Conservation (phyloP, 257 asterid species). For the Avicennia marina region DNA sequence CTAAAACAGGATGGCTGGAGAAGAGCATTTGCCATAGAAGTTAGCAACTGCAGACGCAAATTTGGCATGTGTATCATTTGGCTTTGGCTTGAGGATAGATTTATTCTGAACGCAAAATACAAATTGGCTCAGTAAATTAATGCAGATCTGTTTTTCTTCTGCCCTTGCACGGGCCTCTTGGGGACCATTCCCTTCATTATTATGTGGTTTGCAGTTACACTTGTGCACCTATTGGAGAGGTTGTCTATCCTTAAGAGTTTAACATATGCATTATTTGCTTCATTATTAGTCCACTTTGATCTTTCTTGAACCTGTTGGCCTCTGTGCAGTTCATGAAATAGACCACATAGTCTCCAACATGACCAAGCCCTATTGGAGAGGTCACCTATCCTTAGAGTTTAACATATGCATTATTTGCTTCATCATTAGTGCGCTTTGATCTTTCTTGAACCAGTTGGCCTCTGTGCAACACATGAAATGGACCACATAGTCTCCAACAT, state of each 20-base stretch:
- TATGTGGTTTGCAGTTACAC: constrained; percentile 10
- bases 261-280: constrained; percentile 16
- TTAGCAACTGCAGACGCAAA: constrained; percentile 34
- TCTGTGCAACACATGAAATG: neutral
- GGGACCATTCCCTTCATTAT: constrained; percentile 32
- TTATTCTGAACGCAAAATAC: constrained; percentile 24
- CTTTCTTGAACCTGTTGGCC: constrained; percentile 1
- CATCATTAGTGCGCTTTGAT: constrained; percentile 21
- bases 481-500: neutral
- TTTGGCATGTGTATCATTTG: constrained; percentile 20
- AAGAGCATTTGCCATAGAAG: constrained; percentile 32
- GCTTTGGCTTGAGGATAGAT: constrained; percentile 16
- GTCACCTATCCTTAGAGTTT: constrained; percentile 5
- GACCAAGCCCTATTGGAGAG: neutral
- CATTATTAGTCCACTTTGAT: constrained; percentile 21
- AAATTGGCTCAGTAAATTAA: constrained; percentile 22
- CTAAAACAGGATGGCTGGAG: constrained; percentile 18
- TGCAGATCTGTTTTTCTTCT: constrained; percentile 23
- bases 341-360: neutral
- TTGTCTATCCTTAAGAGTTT: constrained; percentile 4
- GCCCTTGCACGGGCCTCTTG: constrained; percentile 2
- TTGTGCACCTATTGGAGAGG: constrained; percentile 7
- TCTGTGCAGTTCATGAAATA: neutral
- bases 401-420: constrained; percentile 16
- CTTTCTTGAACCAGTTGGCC: constrained; percentile 1